Percentiles rank a stretch among this genome's conserved stretches.
Evolutionary conservation across 441 rosid genomes (phyloP).

Genomic region (Populus tomentosa): DNA sequence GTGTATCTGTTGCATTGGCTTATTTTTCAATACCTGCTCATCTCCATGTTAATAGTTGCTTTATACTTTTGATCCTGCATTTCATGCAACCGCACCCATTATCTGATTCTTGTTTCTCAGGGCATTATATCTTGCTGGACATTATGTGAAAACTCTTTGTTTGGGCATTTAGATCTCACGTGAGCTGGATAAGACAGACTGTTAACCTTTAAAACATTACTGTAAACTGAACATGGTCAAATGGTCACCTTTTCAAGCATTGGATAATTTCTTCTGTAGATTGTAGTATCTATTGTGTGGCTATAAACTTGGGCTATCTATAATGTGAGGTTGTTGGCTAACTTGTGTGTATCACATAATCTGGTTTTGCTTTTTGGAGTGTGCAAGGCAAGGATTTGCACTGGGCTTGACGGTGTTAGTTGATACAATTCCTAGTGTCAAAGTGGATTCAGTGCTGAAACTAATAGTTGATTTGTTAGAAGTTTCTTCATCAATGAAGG

Average conservation of each 20-base stretch:
- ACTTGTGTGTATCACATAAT: constrained; percentile 3
- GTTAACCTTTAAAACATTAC: not conserved
- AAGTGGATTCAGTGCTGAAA: constrained; percentile 64
- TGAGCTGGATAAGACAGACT: not conserved
- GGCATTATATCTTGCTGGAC: not conserved
- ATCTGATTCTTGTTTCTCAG: not conserved
- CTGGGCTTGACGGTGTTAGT: constrained; percentile 70
- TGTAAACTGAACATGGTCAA: not conserved
- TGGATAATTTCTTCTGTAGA: not conserved
- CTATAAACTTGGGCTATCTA: not conserved
- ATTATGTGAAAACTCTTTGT: not conserved
- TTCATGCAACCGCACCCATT: not conserved
- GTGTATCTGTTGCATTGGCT: not conserved
- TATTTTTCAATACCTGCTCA: not conserved
- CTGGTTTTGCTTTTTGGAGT: constrained; percentile 38
- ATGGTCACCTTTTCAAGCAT: not conserved
- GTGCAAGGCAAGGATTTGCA: constrained; percentile 96
- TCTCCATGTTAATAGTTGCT: not conserved
- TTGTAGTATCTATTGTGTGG: not conserved
- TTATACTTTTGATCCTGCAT: not conserved
- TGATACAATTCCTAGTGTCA: constrained; percentile 51
- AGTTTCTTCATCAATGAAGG: constrained; percentile 88
- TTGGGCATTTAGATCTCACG: not conserved
- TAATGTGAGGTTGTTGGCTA: not conserved
- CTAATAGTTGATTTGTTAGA: constrained; percentile 64